Conservation (phyloP, 805 yeast species). For the Priceomyces carsonii region DNA sequence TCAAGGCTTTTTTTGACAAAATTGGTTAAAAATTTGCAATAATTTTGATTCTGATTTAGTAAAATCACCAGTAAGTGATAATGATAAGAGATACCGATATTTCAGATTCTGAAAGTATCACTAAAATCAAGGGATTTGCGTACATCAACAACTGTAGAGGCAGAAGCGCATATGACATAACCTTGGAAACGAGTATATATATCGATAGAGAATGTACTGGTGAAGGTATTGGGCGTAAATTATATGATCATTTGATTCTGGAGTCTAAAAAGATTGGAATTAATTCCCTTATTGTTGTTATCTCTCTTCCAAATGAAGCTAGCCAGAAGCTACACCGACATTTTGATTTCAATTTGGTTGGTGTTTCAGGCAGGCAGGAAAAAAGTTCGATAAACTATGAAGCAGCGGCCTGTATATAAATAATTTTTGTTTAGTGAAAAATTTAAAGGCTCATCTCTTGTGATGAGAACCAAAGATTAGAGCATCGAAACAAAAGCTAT, state of each 20-base stretch:
- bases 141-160: background rate
- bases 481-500: constrained; percentile 37
- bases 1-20: too few relatives aligned
- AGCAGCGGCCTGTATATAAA: background rate
- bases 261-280: background rate
- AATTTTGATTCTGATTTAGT: too few relatives aligned
- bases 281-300: background rate
- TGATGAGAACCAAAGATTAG: background rate
- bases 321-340: background rate
- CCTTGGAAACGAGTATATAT: constrained; percentile 1
- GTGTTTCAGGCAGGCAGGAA: background rate
- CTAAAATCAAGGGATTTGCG: background rate
- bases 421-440: constrained; percentile 2
- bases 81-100: too few relatives aligned
- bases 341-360: background rate
- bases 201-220: background rate
- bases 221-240: background rate
- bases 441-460: constrained; percentile 11
- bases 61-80: too few relatives aligned
- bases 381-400: background rate
- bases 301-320: constrained; percentile 1
- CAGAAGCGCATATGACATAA: background rate
- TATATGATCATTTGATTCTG: background rate
- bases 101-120: too few relatives aligned
- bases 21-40: too few relatives aligned